Evolutionary conservation across 331 rosid species (phyloP), one percentile per base, ranked within the genome.

Genomic region (Arachis monticola): DNA sequence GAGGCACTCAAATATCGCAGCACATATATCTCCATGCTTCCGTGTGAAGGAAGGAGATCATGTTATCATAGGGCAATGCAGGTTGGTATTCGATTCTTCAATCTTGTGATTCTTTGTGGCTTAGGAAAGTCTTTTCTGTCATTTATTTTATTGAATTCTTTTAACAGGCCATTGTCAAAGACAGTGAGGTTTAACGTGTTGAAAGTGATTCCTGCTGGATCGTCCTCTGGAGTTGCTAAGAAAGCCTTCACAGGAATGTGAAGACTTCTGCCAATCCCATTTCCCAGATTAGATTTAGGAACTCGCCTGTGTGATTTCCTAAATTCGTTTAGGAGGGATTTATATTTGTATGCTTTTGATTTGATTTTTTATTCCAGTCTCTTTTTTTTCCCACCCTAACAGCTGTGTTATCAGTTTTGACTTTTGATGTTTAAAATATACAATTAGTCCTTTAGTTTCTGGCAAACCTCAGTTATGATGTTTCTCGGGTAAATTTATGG

Each of bases 11-110:
- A 75, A 75, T 9, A 64, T 75, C 64, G 46, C 79, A 10, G 79
- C 79, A n/a, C 79, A 75, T 64, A 55, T 75, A 53, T 75, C 79
- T 53, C 72, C 76, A 10, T 71, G 76, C 14, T 70, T 70, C 75
- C 75, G 75, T 70, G 75, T 70, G 75, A 70, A 70, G 75, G 75
- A 70, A 6, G 76, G 66, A 10, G 76, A 71, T 8, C 76, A 71
- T 58, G 66, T 71, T 42, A 75, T 75, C 46, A 75, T 75, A 14
- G 79, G 72, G 22, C 78, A 74, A 12, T 74, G 78, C 78, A 74
- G 78, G 78, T 74, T 64, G 30, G 64, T 74, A 9, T 6, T n/a
- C 4, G 22, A 10, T 8, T 44, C 44, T 31, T 31, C 5, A 30
- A 4, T 48, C 41, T 41, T 64, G 12, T 44, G 11, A 14, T 13